Base-by-base conservation (phyloP, 306 rosid species). In the Sindora glabra region DNA sequence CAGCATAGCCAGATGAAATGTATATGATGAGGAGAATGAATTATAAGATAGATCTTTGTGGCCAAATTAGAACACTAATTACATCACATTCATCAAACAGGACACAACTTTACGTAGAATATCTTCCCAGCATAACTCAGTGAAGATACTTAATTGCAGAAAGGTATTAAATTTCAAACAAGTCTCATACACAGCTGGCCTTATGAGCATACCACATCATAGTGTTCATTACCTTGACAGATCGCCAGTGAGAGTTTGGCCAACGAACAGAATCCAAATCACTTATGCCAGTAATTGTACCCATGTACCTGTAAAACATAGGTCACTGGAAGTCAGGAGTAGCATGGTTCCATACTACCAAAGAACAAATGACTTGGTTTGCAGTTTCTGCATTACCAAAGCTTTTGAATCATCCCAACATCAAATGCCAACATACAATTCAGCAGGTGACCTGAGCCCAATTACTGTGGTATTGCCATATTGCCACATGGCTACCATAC, bases 221-320 rank as follows among this genome's bases (percentile, higher is more conserved):
- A n/a, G 14, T 24, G 64, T 59, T 27, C 36, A 18, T 56, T 66
- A 85, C 96, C 96, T 89, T 85, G 53, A 89, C 89, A 53, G 96
- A 89, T 34, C 94, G 80, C 96, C 96, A 89, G 73, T 89, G 84
- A 59, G 96, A 89, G 71, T 76, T 89, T 18, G 81, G 81, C 96
- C 96, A 89, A 18, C 86, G 94, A 80, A 74, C 87, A 69, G 90
- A 69, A 73, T 89, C 96, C 75, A 85, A 56, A 56, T 89, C 96
- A 72, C 86, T 69, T 80, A 85, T 82, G 60, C 94, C 89, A 63
- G 96, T 85, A 73, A 89, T 89, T 0, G 96, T 89, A 70, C 96
- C 96, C 94, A 85, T 89, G 84, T 82, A 89, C 87, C 96, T 89
- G 72, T 67, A 79, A 71, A 29, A 67, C 26, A 45, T 14, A 63